phyloP scores from a whole-genome alignment of 148 eudicot species.

The Camellia japonica region DNA sequence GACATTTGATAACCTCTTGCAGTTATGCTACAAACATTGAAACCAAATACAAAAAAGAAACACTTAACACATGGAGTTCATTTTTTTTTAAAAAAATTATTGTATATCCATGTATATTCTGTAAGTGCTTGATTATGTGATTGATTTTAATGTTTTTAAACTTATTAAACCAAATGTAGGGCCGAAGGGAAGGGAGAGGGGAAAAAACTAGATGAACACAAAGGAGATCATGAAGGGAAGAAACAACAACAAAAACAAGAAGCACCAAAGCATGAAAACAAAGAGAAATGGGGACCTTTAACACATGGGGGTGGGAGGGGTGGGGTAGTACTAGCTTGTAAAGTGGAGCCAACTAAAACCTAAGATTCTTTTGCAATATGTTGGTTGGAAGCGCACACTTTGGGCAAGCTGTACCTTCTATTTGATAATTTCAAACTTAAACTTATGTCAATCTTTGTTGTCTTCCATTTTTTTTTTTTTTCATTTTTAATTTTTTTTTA shows the following conservation, averaged over 20 bases:
- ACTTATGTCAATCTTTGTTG: background rate
- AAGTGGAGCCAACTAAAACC: slow-evolving; percentile 8
- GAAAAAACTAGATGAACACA: too few relatives aligned
- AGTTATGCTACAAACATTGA: too few relatives aligned
- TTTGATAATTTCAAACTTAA: background rate
- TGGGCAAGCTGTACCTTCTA: slow-evolving; percentile 1
- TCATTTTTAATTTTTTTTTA: background rate
- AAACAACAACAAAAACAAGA: slow-evolving; percentile 6
- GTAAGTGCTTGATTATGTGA: too few relatives aligned
- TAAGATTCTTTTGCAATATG: slow-evolving; percentile 16
- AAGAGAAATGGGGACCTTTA: slow-evolving; percentile 15
- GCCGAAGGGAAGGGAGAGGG: background rate
- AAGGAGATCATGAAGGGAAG: background rate
- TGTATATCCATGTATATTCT: too few relatives aligned
- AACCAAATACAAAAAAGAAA: too few relatives aligned
- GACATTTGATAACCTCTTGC: background rate
- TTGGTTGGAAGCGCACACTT: slow-evolving; percentile 8
- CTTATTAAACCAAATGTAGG: too few relatives aligned
- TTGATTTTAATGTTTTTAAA: too few relatives aligned
- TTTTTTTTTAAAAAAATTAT: too few relatives aligned
- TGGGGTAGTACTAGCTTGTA: background rate
- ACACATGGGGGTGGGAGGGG: slow-evolving; percentile 17
- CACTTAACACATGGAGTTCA: too few relatives aligned
- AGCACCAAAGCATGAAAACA: background rate
- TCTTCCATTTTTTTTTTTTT: background rate